Percentiles rank a stretch among this genome's conserved stretches.
phyloP scores from a whole-genome alignment of 176 grass and related monocot species.

The Tuctoria greenei region DNA sequence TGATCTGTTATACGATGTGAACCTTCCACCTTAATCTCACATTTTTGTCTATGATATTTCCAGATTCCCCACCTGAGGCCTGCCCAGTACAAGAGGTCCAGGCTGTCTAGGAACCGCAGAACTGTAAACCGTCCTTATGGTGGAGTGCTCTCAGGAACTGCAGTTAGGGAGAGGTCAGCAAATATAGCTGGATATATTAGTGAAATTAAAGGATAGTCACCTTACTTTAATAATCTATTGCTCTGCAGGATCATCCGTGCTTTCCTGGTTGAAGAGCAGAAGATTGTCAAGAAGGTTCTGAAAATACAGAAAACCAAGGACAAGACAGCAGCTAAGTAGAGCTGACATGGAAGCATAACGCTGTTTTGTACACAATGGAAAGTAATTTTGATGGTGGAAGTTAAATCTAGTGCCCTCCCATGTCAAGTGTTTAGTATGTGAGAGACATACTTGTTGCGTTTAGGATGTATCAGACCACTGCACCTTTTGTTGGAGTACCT shows the following conservation, averaged over 20 bases:
- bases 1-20: neutral
- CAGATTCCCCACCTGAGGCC: slow-evolving; percentile 70
- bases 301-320: slow-evolving; percentile 89
- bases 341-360: slow-evolving; percentile 13
- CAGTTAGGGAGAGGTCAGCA: slow-evolving; percentile 64
- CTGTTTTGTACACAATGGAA: slow-evolving; percentile 46
- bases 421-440: slow-evolving; percentile 50
- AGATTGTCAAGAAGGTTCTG: slow-evolving; percentile 93
- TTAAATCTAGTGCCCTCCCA: slow-evolving; percentile 35
- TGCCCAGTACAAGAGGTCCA: slow-evolving; percentile 66
- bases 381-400: slow-evolving; percentile 47
- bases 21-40: neutral
- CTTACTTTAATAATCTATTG: neutral
- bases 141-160: slow-evolving; percentile 57
- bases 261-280: slow-evolving; percentile 86
- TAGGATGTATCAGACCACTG: slow-evolving; percentile 31
- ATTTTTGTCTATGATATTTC: neutral
- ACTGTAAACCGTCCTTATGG: slow-evolving; percentile 69
- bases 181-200: neutral
- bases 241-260: slow-evolving; percentile 69
- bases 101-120: slow-evolving; percentile 61
- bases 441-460: slow-evolving; percentile 50
- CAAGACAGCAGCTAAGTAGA: slow-evolving; percentile 60
- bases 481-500: slow-evolving; percentile 37
- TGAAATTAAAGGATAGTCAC: neutral